Evolutionary conservation across 2,329 filamentous ascomycete species (phyloP).

Genomic region (Emericellopsis atlantica): DNA sequence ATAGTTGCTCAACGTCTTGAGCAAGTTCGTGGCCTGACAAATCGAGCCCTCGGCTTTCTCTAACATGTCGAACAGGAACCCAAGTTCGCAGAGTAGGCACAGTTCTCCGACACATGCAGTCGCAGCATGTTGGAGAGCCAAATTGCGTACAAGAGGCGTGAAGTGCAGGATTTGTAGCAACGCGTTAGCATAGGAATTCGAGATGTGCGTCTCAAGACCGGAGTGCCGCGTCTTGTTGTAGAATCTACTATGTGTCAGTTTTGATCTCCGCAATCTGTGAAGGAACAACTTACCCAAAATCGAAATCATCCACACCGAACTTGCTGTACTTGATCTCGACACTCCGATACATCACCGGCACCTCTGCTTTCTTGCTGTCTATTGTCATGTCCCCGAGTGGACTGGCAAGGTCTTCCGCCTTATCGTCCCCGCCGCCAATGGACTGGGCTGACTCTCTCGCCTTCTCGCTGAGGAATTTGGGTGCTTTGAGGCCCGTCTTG

Average conservation of each 20-base stretch:
- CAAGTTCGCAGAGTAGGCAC: constrained; percentile 86
- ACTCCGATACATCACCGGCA: constrained; percentile 80
- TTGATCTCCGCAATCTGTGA: constrained; percentile 25
- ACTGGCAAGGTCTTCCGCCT: constrained; percentile 45
- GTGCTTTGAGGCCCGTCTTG: constrained; percentile 53
- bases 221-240: constrained; percentile 92
- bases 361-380: constrained; percentile 65
- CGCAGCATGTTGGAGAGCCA: constrained; percentile 80
- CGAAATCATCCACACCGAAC: constrained; percentile 98
- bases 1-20: constrained; percentile 78
- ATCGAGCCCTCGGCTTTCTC: constrained; percentile 90
- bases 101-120: constrained; percentile 70
- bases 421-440: constrained; percentile 24
- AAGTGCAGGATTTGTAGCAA: constrained; percentile 86
- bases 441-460: constrained; percentile 53
- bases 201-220: constrained; percentile 88
- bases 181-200: constrained; percentile 92
- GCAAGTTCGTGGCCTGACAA: constrained; percentile 89
- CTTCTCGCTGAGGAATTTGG: constrained; percentile 92
- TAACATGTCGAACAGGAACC: constrained; percentile 95
- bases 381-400: constrained; percentile 57
- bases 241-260: constrained; percentile 30
- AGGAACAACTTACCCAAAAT: constrained; percentile 59
- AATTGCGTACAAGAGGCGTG: constrained; percentile 75
- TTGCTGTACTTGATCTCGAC: constrained; percentile 99